phyloP scores from a whole-genome alignment of 2,329 filamentous ascomycete species.

The Fusarium robinianum region DNA sequence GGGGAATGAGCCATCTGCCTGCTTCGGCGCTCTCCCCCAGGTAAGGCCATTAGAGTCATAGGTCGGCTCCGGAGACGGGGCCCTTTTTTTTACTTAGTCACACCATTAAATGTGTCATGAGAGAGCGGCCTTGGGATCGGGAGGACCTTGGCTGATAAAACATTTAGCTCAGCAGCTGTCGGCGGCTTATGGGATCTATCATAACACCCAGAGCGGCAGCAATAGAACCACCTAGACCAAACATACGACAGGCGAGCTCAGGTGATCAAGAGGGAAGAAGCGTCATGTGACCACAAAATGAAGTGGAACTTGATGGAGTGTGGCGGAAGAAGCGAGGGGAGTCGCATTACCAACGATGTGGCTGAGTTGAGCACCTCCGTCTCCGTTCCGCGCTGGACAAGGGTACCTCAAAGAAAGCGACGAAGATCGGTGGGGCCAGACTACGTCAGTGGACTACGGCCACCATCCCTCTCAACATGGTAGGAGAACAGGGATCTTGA shows the following conservation, averaged over 20 bases:
- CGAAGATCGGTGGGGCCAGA: slow-evolving; percentile 30
- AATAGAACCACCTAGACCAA: slow-evolving; percentile 10
- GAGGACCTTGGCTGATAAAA: slow-evolving; percentile 7
- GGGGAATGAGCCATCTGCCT: slow-evolving; percentile 1
- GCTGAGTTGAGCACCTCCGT: slow-evolving; percentile 33
- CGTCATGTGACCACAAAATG: slow-evolving; percentile 35
- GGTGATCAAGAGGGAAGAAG: slow-evolving; percentile 19
- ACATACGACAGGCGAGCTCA: slow-evolving; percentile 26
- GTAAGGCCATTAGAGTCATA: no score
- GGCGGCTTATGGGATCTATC: slow-evolving; percentile 7
- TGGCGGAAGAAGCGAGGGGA: slow-evolving; percentile 29
- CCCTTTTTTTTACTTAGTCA: no score
- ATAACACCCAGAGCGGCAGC: slow-evolving; percentile 2
- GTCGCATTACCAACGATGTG: slow-evolving; percentile 33
- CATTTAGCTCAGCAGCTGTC: slow-evolving; percentile 13
- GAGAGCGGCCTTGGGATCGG: no score
- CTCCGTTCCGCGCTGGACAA: slow-evolving; percentile 21
- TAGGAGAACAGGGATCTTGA: slow-evolving; percentile 21
- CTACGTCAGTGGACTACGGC: slow-evolving; percentile 34
- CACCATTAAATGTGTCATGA: slow-evolving; percentile 32
- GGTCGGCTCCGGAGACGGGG: no score
- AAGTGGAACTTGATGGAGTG: slow-evolving; percentile 27
- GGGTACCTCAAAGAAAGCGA: slow-evolving; percentile 10
- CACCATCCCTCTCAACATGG: slow-evolving; percentile 17
- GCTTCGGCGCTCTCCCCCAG: no score